Conservation (phyloP, 768 basidiomycete genomes). For the Lactarius vividus region DNA sequence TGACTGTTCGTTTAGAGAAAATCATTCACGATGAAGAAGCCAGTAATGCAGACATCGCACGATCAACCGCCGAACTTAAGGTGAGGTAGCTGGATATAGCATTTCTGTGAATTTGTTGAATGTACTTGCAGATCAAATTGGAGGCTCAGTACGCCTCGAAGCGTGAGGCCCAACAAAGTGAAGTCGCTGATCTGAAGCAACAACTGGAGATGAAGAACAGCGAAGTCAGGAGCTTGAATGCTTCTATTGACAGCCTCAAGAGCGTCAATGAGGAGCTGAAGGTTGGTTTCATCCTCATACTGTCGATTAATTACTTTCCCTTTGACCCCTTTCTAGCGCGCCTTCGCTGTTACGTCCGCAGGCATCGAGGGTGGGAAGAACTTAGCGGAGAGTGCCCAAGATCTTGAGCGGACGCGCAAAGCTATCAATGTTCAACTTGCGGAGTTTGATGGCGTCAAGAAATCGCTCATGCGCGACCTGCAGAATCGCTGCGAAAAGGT, state of each 20-base stretch:
- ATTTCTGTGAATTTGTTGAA: constrained; percentile 25
- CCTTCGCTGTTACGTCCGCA: constrained; percentile 94
- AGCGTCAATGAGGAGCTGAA: constrained; percentile 98
- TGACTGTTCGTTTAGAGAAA: constrained; percentile 59
- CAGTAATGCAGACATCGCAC: constrained; percentile 75
- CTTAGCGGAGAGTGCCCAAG: constrained; percentile 94
- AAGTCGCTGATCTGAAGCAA: constrained; percentile 83
- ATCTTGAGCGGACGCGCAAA: constrained; percentile 94
- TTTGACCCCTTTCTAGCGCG: constrained; percentile 58
- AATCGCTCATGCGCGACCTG: constrained; percentile 96
- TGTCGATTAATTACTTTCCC: constrained; percentile 18
- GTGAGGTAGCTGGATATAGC: constrained; percentile 40
- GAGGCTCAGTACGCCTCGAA: constrained; percentile 92
- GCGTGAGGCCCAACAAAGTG: constrained; percentile 83
- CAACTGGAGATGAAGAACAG: constrained; percentile 82
- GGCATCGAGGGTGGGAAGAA: constrained; percentile 97
- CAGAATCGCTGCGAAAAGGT: constrained; percentile 99
- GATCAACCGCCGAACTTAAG: constrained; percentile 91
- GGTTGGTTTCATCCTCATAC: constrained; percentile 47
- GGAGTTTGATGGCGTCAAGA: constrained; percentile 98
- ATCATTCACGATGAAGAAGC: constrained; percentile 87
- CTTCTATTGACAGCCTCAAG: constrained; percentile 88
- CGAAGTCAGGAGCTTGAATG: constrained; percentile 81
- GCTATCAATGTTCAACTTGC: constrained; percentile 97
- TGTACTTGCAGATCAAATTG: constrained; percentile 68